These are phyloP conservation scores for Candida pseudofarinosa DNA, from an alignment of 805 yeast species.

Conservation along the genomic window DNA sequence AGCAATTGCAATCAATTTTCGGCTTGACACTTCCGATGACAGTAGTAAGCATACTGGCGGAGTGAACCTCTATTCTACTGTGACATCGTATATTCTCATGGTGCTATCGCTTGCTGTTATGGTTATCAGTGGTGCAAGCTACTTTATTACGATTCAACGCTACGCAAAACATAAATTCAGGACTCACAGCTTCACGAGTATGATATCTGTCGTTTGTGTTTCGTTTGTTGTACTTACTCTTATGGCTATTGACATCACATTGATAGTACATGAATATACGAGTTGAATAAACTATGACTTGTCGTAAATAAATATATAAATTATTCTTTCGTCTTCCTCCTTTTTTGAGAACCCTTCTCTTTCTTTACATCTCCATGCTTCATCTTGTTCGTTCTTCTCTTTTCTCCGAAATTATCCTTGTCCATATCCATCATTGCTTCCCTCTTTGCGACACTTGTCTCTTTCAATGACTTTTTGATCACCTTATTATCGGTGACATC, in stretches of 20 bases:
- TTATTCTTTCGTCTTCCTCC: constrained; percentile 9
- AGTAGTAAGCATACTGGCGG: constrained; percentile 2
- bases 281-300: neutral
- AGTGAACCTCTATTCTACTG: constrained; percentile 18
- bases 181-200: constrained; percentile 30
- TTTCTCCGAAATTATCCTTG: constrained; percentile 80
- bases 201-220: constrained; percentile 29
- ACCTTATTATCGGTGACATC: constrained; percentile 72
- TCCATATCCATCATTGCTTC: constrained; percentile 95
- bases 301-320: too few species aligned
- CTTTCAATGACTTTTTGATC: constrained; percentile 65
- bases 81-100: constrained; percentile 34
- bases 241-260: constrained; percentile 30
- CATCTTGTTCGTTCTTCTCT: constrained; percentile 47
- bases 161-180: constrained; percentile 41
- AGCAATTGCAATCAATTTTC: constrained; percentile 44
- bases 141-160: constrained; percentile 40
- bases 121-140: constrained; percentile 37
- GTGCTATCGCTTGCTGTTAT: constrained; percentile 35
- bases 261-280: constrained; percentile 18
- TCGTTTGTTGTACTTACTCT: constrained; percentile 31
- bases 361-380: constrained; percentile 22
- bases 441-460: constrained; percentile 77
- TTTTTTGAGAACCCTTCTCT: constrained; percentile 3
- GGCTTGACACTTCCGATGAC: constrained; percentile 30